Percentiles rank a stretch among this genome's conserved stretches.
phyloP scores from a whole-genome alignment of 2,329 filamentous ascomycete species.

The Calonectria pseudoturangicola region DNA sequence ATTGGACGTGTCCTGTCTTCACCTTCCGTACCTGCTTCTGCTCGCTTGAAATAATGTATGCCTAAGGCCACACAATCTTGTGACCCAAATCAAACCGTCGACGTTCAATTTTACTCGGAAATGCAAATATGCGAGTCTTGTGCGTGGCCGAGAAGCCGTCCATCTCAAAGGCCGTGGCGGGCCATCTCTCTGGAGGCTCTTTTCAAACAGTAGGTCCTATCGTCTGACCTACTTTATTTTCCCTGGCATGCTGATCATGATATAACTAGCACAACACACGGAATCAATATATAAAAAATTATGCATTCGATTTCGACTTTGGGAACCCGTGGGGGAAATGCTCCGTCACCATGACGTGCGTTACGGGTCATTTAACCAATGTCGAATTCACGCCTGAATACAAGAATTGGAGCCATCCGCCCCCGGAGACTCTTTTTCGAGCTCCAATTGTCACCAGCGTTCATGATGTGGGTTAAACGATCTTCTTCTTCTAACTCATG shows the following conservation, averaged over 20 bases:
- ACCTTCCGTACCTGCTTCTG: background rate
- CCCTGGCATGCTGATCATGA: slow-evolving; percentile 46
- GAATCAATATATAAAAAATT: slow-evolving; percentile 92
- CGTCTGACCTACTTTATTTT: background rate
- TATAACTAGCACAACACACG: slow-evolving; percentile 77
- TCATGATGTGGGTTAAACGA: slow-evolving; percentile 73
- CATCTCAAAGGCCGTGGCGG: slow-evolving; percentile 94
- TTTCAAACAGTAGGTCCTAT: slow-evolving; percentile 77
- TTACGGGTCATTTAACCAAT: slow-evolving; percentile 90
- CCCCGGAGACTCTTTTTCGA: slow-evolving; percentile 86
- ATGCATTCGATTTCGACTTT: slow-evolving; percentile 93
- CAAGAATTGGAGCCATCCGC: slow-evolving; percentile 87
- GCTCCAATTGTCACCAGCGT: slow-evolving; percentile 83
- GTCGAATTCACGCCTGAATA: slow-evolving; percentile 85
- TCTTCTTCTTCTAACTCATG: background rate
- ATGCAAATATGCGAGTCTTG: slow-evolving; percentile 68
- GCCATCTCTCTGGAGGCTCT: slow-evolving; percentile 87
- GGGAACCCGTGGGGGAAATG: slow-evolving; percentile 86
- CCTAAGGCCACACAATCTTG: slow-evolving; percentile 24
- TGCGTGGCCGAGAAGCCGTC: slow-evolving; percentile 85
- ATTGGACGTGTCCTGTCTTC: slow-evolving; percentile 28
- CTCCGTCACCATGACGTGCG: slow-evolving; percentile 93
- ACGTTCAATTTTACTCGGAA: background rate
- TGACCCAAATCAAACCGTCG: slow-evolving; percentile 20
- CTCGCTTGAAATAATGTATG: slow-evolving; percentile 14